These are phyloP conservation scores for Aspergillus fischeri DNA, from an alignment of 2,329 filamentous ascomycete species.

Conservation along the genomic window DNA sequence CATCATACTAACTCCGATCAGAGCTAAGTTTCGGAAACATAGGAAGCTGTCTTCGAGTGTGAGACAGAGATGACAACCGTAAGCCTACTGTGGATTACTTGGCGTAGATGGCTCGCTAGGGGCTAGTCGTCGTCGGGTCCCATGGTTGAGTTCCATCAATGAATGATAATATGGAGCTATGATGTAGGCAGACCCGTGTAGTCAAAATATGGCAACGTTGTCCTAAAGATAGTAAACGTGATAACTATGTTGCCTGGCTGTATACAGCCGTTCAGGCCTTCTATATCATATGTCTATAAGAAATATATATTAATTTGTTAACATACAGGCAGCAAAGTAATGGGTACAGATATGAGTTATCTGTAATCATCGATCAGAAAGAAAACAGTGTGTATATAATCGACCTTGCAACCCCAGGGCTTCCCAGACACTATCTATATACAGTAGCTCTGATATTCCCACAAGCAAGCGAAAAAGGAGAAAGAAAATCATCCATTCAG, in stretches of 20 bases:
- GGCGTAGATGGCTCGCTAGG: background rate
- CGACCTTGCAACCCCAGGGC: background rate
- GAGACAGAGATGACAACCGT: background rate
- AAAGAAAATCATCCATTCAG: slow-evolving; percentile 1
- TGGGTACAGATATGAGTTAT: background rate
- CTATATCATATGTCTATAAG: background rate
- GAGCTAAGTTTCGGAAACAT: background rate
- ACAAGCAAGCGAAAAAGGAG: background rate
- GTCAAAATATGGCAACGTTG: background rate
- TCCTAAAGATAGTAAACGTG: background rate
- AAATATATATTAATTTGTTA: too few relatives aligned
- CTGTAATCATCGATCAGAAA: background rate
- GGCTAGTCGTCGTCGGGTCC: background rate
- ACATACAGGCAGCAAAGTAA: background rate
- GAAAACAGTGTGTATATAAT: background rate
- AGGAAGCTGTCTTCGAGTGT: background rate
- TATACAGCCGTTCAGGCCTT: background rate
- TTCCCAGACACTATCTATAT: background rate
- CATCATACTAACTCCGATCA: too few relatives aligned
- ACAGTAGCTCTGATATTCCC: background rate
- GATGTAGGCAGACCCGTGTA: background rate
- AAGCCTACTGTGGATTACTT: background rate
- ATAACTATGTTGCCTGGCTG: background rate
- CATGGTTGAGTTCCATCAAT: background rate
- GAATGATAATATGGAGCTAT: background rate